Evolutionary conservation across 306 rosid species (phyloP), one percentile per base, ranked within the genome.

Genomic region (Abrus pulchellus): DNA sequence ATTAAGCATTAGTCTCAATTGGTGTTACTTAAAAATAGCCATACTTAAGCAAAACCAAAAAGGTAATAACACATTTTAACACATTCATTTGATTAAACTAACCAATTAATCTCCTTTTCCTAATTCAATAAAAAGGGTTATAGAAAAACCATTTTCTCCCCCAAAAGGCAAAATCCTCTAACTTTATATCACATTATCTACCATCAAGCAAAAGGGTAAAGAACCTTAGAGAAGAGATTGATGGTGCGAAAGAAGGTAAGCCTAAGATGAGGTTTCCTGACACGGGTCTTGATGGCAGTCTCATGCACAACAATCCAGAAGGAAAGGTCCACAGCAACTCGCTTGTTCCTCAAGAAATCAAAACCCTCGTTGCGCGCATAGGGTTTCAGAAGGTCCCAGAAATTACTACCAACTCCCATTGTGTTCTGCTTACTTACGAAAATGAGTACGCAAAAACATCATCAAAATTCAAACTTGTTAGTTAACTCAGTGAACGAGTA

Each of bases 271-370:
- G 98, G 98, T 20, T 88, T 91, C 3, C 86, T 85, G 10, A 86
- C 94, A 77, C 68, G 55, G 60, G 67, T 34, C 75, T 87, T 91
- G 49, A 95, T 72, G 3, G 97, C 98, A 77, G 86, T 90, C 82
- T 87, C 90, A 50, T 91, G 98, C 84, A 90, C 94, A 27, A 95
- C 93, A 65, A 95, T 91, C 99, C 98, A 95, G 79, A 88, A 88
- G 12, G 98, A 91, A 30, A 95, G 95, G 84, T 95, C 99, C 44
- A 95, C 89, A 52, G 97, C 99, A 47, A 95, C 94, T 53, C 99
- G 97, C 87, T 95, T 95, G 94, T 95, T 84, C 78, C 94, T 89
- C 79, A 93, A 89, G 90, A 93, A 95, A 88, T 95, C 96, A 61
- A 89, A 89, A 62, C 93, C 97, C 86, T 91, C 93, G 72, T 68